Conservation (phyloP, 2,329 filamentous ascomycete genomes). For the Xylariaceae sp. region DNA sequence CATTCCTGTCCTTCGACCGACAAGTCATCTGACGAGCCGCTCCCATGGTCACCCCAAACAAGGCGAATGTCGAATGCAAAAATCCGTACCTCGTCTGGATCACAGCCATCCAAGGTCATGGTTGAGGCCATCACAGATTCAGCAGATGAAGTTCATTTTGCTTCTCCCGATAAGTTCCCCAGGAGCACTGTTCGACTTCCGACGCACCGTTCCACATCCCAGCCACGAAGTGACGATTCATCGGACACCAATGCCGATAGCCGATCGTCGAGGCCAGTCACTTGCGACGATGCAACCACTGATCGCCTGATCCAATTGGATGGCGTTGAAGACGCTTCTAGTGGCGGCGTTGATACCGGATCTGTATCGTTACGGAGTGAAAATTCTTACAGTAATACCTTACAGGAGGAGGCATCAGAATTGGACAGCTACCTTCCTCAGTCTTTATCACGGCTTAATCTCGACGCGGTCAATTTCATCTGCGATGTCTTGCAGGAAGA, state of each 20-base stretch:
- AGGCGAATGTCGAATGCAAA: conserved; percentile 29
- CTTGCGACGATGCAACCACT: conserved; percentile 8
- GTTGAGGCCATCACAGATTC: conserved; percentile 24
- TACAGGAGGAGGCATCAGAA: conserved; percentile 21
- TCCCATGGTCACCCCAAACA: conserved; percentile 21
- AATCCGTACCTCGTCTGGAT: conserved; percentile 29
- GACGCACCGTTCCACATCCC: conserved; percentile 23
- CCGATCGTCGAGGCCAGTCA: conserved; percentile 13
- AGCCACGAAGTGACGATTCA: conserved; percentile 20
- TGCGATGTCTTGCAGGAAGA: conserved; percentile 57
- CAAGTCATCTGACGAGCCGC: conserved; percentile 9
- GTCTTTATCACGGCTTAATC: conserved; percentile 48
- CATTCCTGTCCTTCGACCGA: conserved; percentile 7
- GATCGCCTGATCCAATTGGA: conserved; percentile 22
- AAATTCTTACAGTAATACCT: conserved; percentile 17
- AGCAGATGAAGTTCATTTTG: conserved; percentile 20
- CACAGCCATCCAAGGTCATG: conserved; percentile 23
- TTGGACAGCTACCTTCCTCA: conserved; percentile 47
- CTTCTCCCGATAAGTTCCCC: conserved; percentile 24
- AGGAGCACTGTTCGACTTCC: conserved; percentile 24
- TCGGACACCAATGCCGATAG: conserved; percentile 17
- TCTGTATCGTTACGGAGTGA: conserved; percentile 23
- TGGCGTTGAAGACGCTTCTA: conserved; percentile 24
- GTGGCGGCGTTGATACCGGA: conserved; percentile 17
- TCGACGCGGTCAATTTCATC: conserved; percentile 54